Base-by-base conservation (phyloP, 2,329 filamentous ascomycete genomes). In the Cladosporium sp. region DNA sequence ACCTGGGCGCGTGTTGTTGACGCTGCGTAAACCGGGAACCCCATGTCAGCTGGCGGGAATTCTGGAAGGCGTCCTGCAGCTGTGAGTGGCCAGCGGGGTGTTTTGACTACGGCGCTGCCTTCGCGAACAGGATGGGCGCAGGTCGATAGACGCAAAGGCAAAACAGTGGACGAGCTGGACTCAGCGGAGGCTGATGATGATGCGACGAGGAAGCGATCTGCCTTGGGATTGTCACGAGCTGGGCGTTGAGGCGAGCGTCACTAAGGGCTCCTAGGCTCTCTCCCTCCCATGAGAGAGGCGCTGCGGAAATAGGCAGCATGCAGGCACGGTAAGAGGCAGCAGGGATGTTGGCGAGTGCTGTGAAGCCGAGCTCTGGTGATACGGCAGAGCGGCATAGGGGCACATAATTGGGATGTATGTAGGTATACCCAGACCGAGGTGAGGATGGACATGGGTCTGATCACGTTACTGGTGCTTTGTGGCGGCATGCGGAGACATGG, bases 331-430 rank as follows among this genome's bases (percentile, higher is more conserved):
- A 21, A n/a, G 40, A 26, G 35, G 44, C 58, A 33, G 58, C 40
- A 52, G 58, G 35, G 57, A 46, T 44, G n/a, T 49, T 28, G 23
- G 57, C 57, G 53, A 46, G 46, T 62, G 59, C 35, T 62, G 59
- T 53, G 59, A 21, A 53, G 59, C 59, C n/a, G 23, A 28, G 46
- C 46, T 21, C 16, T 29, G 28, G 60, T 63, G 12, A 35, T 50
- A 63, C 60, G 60, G 60, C 60, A 63, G 60, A 55, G 44, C 40
- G 44, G 58, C 56, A 58, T 58, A 58, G 53, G 53, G 53, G 50
- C 50, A 53, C 50, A 53, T 33, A 26, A 26, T 16, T 28, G 26
- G 26, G 33, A 35, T 35, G 33, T 35, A 53, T 33, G 53, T 33
- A 57, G 53, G 53, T 21, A 33, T 31, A 57, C 29, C n/a, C 53